These are phyloP conservation scores for Nicotiana noctiflora DNA, from an alignment of 257 asterid genomes.

Conservation along the genomic window DNA sequence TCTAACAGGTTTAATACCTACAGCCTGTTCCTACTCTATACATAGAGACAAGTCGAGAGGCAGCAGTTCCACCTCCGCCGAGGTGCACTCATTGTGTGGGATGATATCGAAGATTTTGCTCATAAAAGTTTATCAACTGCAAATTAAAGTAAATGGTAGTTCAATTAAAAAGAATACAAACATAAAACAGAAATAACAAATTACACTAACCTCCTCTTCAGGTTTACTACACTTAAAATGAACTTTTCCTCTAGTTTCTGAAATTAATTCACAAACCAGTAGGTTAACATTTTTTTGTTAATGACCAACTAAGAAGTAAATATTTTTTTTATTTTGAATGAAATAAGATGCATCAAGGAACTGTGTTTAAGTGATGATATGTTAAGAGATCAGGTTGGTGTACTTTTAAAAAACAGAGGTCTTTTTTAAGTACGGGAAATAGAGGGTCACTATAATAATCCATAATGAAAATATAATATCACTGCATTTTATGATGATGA, in stretches of 20 bases:
- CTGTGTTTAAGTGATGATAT: background rate
- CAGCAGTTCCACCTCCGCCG: background rate
- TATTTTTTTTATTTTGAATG: background rate
- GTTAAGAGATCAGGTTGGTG: background rate
- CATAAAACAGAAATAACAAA: background rate
- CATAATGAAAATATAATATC: background rate
- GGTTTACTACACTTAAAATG: background rate
- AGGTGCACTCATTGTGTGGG: background rate
- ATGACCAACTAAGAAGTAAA: background rate
- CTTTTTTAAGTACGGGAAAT: no score
- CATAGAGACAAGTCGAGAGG: background rate
- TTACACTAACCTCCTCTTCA: background rate
- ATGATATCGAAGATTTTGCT: slow-evolving; percentile 1
- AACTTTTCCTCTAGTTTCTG: background rate
- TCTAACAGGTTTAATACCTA: background rate
- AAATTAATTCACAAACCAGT: background rate
- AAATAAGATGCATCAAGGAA: background rate
- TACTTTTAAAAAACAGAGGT: background rate
- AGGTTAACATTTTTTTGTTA: background rate
- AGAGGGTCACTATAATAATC: background rate
- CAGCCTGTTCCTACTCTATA: background rate
- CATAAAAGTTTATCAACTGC: slow-evolving; percentile 6
- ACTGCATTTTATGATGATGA: background rate
- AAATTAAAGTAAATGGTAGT: background rate
- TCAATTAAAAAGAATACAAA: background rate